A percentile compares a stretch with the other conserved stretches of the same genome.
Evolutionary conservation across 1,139 yeast species (phyloP).

Genomic region (Scheffersomyces cryptocercus): DNA sequence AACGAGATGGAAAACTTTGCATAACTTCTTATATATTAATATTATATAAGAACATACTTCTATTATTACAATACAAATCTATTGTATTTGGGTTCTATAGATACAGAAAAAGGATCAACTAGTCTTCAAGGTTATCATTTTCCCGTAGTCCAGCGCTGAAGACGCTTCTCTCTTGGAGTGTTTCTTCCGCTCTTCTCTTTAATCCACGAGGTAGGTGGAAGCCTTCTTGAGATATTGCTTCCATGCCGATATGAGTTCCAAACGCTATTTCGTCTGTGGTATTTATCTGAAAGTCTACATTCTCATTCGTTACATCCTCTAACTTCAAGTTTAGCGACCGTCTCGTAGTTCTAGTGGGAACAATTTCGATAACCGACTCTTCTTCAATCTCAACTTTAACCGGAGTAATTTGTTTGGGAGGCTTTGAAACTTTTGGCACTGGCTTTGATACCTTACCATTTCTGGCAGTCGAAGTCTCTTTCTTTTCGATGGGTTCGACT

Average conservation of each 20-base stretch:
- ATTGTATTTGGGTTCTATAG: not conserved
- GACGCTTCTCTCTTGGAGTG: constrained; percentile 2
- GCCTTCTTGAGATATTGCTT: not conserved
- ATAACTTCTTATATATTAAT: not conserved
- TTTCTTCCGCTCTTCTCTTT: constrained; percentile 3
- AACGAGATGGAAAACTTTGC: not conserved
- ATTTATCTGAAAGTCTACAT: not conserved
- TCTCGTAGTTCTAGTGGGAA: constrained; percentile 6
- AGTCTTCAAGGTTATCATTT: not conserved
- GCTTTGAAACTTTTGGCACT: not conserved
- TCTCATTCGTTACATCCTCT: not conserved
- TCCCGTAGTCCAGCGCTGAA: not conserved
- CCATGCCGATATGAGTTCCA: not conserved
- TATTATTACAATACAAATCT: no score
- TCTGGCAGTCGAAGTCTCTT: not conserved
- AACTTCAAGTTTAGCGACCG: constrained; percentile 1
- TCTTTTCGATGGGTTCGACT: not conserved
- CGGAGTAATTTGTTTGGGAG: not conserved
- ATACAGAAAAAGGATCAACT: not conserved
- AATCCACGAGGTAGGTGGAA: constrained; percentile 4
- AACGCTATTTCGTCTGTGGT: not conserved
- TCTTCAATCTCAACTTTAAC: constrained; percentile 4
- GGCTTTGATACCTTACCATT: not conserved
- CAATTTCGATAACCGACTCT: constrained; percentile 2
- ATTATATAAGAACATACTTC: not conserved